Evolutionary conservation across 768 basidiomycete species (phyloP), one percentile per base, ranked within the genome.

Genomic region (Hypholoma fasciculare): DNA sequence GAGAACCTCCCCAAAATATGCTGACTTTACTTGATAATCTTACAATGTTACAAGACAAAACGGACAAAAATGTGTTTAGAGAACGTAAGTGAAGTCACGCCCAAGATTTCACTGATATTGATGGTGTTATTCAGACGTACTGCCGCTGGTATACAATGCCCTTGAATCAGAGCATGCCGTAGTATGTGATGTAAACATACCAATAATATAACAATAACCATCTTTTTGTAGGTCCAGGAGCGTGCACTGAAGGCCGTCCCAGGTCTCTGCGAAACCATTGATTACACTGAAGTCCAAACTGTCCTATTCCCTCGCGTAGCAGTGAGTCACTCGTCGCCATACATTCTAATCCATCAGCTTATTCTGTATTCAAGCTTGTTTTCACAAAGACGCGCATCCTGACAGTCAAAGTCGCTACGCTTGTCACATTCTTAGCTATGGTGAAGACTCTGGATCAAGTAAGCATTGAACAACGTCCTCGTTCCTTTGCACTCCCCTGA

Each of bases 1-100:
- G 91, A 70, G 97, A 99, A 65, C 96, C 97, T 16, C 96, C 96
- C 0, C 96, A 98, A 72, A 97, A 96, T 62, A 96, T 98, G 92
- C 72, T 98, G 51, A 95, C 94, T 0, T 74, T 99, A 23, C 72
- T 99, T 46, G 95, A 98, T 65, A 96, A 96, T 65, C 79, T 99
- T 7, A 76, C 82, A 20, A 83, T 95, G 75, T 78, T 99, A 27
- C 93, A 95, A 65, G 84, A 80, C 58, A 99, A 99, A 75, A 96
- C 94, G 1, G 87, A 91, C 54, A 93, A 94, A 61, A 74, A 73
- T 9, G 83, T 90, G 3, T 98, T 98, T 72, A 80, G 92, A 64
- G 94, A 96, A 72, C 90, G 95, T 97, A 62, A 67, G 90, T 80
- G 37, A 23, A 17, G 19, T 27, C 20, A 9, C 7, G n/a, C 36